Percentiles rank a stretch among this genome's conserved stretches.
Conservation (phyloP, 345 rosid genomes). For the Rhodomyrtus tomentosa region DNA sequence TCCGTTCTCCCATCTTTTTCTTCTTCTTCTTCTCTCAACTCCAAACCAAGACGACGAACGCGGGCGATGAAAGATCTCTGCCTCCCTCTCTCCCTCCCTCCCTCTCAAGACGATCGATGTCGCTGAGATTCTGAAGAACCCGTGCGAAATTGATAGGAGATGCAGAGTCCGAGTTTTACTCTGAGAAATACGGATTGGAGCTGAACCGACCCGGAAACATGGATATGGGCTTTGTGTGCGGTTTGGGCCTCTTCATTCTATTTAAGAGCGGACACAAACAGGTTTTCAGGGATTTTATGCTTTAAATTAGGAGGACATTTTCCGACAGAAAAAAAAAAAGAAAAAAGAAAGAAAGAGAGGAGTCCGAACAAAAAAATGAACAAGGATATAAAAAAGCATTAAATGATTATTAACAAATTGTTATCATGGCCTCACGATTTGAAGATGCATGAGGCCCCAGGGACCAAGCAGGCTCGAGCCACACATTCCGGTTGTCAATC, state of each 20-base stretch:
- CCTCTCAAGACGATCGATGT: background rate
- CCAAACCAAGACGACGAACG: background rate
- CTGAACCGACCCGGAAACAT: background rate
- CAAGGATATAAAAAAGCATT: background rate
- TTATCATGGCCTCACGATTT: background rate
- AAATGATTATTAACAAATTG: background rate
- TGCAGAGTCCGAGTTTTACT: background rate
- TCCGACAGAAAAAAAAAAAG: background rate
- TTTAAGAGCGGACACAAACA: background rate
- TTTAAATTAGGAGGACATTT: background rate
- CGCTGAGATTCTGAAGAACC: background rate
- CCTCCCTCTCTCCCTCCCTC: background rate
- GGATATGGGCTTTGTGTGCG: background rate
- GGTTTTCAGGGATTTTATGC: background rate
- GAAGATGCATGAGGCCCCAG: background rate
- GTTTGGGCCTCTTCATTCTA: background rate
- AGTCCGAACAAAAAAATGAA: no score
- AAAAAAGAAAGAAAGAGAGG: no score
- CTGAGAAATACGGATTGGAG: background rate
- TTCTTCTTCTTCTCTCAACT: background rate
- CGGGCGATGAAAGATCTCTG: background rate
- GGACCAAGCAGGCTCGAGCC: background rate
- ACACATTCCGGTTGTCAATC: background rate
- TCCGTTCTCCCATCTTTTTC: conserved; percentile 82
- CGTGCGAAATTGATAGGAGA: background rate